phyloP scores from a whole-genome alignment of 164 flowering plant genomes.

The Buxus sempervirens region DNA sequence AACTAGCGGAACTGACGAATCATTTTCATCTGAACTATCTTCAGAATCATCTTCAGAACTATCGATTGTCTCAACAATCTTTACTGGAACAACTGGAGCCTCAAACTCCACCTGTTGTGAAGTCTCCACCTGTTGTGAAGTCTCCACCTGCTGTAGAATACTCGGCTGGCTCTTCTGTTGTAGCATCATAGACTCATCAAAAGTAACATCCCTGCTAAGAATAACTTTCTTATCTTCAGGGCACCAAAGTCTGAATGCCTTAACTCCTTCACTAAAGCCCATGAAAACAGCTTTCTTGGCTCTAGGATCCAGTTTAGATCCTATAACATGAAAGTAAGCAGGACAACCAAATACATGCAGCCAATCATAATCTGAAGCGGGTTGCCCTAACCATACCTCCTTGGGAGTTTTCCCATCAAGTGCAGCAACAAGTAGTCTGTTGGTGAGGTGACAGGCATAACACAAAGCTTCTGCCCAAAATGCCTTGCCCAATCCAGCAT shows the following conservation, averaged over 20 bases:
- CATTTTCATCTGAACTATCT: too few relatives aligned
- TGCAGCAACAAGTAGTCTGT: not conserved
- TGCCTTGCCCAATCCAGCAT: slow-evolving; percentile 18
- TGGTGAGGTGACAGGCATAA: slow-evolving; percentile 3
- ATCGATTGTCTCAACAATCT: too few relatives aligned
- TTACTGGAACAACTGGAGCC: too few relatives aligned
- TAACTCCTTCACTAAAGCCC: not conserved
- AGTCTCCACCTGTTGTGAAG: too few relatives aligned
- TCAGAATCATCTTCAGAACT: too few relatives aligned
- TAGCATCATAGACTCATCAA: slow-evolving; percentile 7
- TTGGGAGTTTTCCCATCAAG: not conserved
- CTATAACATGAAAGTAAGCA: not conserved
- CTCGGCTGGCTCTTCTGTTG: not conserved
- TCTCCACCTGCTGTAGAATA: not conserved
- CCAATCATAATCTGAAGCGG: slow-evolving; percentile 1
- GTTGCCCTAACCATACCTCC: slow-evolving; percentile 10
- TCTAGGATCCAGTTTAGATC: slow-evolving; percentile 7
- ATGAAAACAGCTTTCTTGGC: slow-evolving; percentile 11
- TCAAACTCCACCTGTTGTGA: too few relatives aligned
- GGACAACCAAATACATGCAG: slow-evolving; percentile 1
- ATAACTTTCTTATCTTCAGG: slow-evolving; percentile 10
- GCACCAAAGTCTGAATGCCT: slow-evolving; percentile 6
- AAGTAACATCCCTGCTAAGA: slow-evolving; percentile 15
- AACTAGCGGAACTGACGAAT: too few relatives aligned
- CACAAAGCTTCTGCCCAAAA: slow-evolving; percentile 11